A percentile compares a stretch with the other conserved stretches of the same genome.
Conservation (phyloP, 208 protist genomes). For the Tritrichomonas musculus region DNA sequence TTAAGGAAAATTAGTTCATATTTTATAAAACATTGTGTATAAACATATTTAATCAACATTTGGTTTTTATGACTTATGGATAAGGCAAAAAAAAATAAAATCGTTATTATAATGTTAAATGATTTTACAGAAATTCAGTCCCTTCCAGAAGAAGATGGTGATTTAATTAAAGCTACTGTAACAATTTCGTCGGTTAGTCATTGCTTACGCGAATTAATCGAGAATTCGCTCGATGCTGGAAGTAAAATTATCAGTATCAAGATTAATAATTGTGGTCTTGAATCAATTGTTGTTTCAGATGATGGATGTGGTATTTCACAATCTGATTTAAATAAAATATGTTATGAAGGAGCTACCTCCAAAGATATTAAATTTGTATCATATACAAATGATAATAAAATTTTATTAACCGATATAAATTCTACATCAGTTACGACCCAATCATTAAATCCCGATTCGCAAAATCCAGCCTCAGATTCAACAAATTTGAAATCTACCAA, state of each 20-base stretch:
- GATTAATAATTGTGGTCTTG: background rate
- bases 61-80: no score
- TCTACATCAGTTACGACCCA: no score
- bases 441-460: no score
- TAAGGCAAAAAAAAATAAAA: no score
- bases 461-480: no score
- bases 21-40: no score
- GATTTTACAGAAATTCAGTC: background rate
- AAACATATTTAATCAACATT: no score
- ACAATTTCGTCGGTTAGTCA: background rate
- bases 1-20: no score
- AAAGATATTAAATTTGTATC: background rate
- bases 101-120: no score
- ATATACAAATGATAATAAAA: no score
- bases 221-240: background rate
- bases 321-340: background rate
- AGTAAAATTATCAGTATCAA: background rate
- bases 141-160: background rate
- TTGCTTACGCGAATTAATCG: background rate
- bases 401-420: no score
- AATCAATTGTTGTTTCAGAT: background rate
- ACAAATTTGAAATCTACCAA: no score
- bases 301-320: background rate
- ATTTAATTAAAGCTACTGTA: background rate
- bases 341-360: background rate